Evolutionary conservation across 257 asterid species (phyloP), one percentile per base, ranked within the genome.

Genomic region (Solanum sitiens): DNA sequence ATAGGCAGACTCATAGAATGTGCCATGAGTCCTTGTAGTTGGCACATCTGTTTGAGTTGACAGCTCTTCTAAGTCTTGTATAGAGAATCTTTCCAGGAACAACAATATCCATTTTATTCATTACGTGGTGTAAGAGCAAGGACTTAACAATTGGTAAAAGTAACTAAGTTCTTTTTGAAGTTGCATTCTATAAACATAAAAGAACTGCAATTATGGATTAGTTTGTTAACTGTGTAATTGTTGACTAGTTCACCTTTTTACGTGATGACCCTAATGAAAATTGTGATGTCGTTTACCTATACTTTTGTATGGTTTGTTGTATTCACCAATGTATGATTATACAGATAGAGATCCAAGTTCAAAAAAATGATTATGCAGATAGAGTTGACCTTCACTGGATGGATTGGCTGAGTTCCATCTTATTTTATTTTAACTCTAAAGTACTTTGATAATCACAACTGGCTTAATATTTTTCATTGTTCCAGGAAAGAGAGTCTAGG

Each of bases 401-500:
- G 56, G 56, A 50, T 50, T 50, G 85, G 85, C 44, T 50, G 45
- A 47, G 63, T 80, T 80, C 70, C 42, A 82, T 82, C 86, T 82
- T 18, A 20, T 44, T 27, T 44, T 79, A 42, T 44, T 79, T 79
- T 16, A 79, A 13, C 67, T 79, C 6, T 10, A 5, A 82, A 50
- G 21, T 82, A 50, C 86, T 30, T 50, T 30, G 70, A 50, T 82
- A 50, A 50, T 82, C 45, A 74, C 83, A 50, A 30, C 44, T 82
- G 45, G 32, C 86, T 47, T 30, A 82, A 50, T 5, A 30, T 77
- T 79, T 72, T 76, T 65, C 84, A 83, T 59, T 87, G 63, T 93
- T 12, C 86, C 94, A 94, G 98, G 98, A 92, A 91, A 93, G 91
- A 87, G 89, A 89, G 39, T 86, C 92, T 86, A 89, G 91, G 92